Evolutionary conservation across 306 rosid species (phyloP).

Genomic region (Biancaea sappan): DNA sequence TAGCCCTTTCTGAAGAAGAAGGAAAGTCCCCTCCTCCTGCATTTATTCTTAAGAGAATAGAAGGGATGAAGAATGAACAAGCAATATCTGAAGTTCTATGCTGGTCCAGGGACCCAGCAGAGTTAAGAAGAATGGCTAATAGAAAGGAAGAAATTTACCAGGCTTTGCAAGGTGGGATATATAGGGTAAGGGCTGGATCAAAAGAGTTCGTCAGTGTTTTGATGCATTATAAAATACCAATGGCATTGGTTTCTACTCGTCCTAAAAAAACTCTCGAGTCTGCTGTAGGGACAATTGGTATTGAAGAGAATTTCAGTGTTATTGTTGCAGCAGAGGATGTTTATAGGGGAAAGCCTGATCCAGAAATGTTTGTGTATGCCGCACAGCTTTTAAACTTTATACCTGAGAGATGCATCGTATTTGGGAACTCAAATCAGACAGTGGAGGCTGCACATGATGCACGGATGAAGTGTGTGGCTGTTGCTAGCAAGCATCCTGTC

Average conservation of each 20-base stretch:
- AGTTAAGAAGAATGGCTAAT: slow-evolving; percentile 76
- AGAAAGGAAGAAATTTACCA: slow-evolving; percentile 84
- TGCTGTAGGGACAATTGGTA: slow-evolving; percentile 75
- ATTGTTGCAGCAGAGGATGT: slow-evolving; percentile 92
- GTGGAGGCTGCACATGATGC: slow-evolving; percentile 99
- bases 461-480: slow-evolving; percentile 93
- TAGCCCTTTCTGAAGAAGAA: slow-evolving; percentile 81
- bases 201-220: slow-evolving; percentile 83
- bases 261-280: slow-evolving; percentile 74
- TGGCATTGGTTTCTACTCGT: slow-evolving; percentile 89
- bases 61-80: slow-evolving; percentile 97
- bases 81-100: slow-evolving; percentile 94
- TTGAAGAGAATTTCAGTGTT: slow-evolving; percentile 72
- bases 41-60: slow-evolving; percentile 74
- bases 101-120: slow-evolving; percentile 86
- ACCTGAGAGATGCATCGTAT: slow-evolving; percentile 95
- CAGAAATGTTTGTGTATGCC: slow-evolving; percentile 90
- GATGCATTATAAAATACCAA: slow-evolving; percentile 90
- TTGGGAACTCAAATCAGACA: slow-evolving; percentile 90
- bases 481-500: slow-evolving; percentile 96
- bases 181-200: slow-evolving; percentile 73
- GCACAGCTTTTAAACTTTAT: slow-evolving; percentile 84
- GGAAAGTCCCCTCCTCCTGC: slow-evolving; percentile 82
- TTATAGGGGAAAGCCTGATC: slow-evolving; percentile 94
- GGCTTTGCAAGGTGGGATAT: slow-evolving; percentile 87